phyloP scores from a whole-genome alignment of 148 eudicot species.

The Silene conica region DNA sequence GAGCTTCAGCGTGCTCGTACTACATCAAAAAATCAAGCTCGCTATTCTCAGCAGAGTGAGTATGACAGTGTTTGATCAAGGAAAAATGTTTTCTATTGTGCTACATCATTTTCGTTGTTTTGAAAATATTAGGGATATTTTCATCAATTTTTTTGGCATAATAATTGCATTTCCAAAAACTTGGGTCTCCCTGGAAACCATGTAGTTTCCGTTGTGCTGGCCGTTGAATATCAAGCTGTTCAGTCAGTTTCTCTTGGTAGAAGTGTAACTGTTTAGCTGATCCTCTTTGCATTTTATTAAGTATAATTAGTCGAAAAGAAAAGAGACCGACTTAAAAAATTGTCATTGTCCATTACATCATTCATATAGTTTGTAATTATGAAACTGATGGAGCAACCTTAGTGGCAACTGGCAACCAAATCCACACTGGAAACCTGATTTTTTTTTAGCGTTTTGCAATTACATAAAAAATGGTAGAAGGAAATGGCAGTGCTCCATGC shows the following conservation, averaged over 20 bases:
- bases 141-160: neutral
- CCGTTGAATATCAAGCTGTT: slow-evolving; percentile 16
- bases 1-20: slow-evolving; percentile 80
- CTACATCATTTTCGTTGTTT: too few relatives aligned
- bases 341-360: neutral
- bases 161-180: neutral
- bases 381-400: neutral
- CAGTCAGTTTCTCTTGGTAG: neutral
- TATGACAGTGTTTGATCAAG: neutral
- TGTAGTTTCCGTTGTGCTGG: neutral
- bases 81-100: neutral
- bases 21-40: slow-evolving; percentile 44
- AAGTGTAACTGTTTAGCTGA: neutral
- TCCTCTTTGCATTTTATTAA: neutral
- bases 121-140: neutral
- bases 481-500: neutral
- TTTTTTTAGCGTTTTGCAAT: neutral
- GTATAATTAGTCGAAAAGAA: neutral
- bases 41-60: slow-evolving; percentile 66
- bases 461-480: neutral
- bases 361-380: neutral
- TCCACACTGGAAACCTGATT: neutral
- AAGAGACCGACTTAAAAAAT: neutral
- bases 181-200: neutral
- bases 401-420: neutral